Evolutionary conservation across 768 basidiomycete genomes (phyloP).

Genomic region (Harrya chromipes): DNA sequence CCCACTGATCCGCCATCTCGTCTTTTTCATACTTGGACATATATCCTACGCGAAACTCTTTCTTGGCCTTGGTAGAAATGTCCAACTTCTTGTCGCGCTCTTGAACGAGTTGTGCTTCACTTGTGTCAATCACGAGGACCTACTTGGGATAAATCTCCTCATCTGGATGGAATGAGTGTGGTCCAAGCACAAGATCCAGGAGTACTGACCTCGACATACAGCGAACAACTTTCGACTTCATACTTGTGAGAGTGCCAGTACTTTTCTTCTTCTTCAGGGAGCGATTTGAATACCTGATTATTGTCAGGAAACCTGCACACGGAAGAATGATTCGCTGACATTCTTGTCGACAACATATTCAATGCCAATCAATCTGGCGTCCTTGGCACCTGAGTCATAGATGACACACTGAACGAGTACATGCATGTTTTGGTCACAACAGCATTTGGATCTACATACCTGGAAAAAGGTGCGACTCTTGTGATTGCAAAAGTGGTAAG

Average conservation of each 20-base stretch:
- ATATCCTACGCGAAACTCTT: conserved; percentile 34
- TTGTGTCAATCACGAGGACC: neutral
- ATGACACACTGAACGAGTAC: conserved; percentile 38
- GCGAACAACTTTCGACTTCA: conserved; percentile 38
- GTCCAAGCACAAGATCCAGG: neutral
- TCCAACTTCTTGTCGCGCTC: conserved; percentile 34
- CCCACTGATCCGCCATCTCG: conserved; percentile 38
- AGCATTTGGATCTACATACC: conserved; percentile 4
- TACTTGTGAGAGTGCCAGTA: conserved; percentile 56
- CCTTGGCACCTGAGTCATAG: conserved; percentile 39
- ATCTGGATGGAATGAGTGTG: conserved; percentile 9
- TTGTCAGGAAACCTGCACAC: neutral
- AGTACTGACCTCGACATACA: conserved; percentile 29
- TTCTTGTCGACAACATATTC: conserved; percentile 50
- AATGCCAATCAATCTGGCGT: conserved; percentile 50
- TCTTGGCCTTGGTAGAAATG: conserved; percentile 35
- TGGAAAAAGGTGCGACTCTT: conserved; percentile 39
- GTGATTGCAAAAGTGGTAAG: conserved; percentile 46
- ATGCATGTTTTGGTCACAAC: conserved; percentile 26
- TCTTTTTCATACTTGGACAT: conserved; percentile 37
- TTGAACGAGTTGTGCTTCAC: conserved; percentile 16
- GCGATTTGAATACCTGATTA: conserved; percentile 33
- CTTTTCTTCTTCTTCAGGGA: conserved; percentile 45
- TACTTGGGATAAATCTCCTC: conserved; percentile 27
- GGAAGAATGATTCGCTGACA: neutral